A percentile compares a stretch with the other conserved stretches of the same genome.
phyloP scores from a whole-genome alignment of 805 yeast genomes.

The Brettanomyces sp. region DNA sequence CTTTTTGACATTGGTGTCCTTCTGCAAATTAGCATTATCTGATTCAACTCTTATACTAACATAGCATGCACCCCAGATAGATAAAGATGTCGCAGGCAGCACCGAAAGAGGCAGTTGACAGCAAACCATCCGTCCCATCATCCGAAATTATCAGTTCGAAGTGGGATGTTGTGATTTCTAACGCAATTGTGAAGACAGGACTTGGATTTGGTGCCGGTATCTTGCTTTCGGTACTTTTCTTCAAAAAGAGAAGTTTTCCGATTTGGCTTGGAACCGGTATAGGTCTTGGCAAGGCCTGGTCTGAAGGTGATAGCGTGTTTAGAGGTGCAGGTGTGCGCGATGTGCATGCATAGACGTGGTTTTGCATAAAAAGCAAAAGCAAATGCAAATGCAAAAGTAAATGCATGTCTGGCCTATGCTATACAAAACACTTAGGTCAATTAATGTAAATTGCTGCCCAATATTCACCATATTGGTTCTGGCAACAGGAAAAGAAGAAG shows the following conservation, averaged over 20 bases:
- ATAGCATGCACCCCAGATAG: no score
- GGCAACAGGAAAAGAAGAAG: no score
- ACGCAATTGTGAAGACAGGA: constrained; percentile 89
- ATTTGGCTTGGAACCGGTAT: constrained; percentile 97
- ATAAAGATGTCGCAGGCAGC: not conserved
- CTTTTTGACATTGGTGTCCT: no score
- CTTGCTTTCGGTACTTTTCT: constrained; percentile 77
- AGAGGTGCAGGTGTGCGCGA: constrained; percentile 75
- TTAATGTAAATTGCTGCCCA: no score
- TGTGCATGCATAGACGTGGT: constrained; percentile 43
- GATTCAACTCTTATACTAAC: no score
- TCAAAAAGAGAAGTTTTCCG: constrained; percentile 93
- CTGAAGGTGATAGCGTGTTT: constrained; percentile 97
- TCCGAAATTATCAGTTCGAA: constrained; percentile 23
- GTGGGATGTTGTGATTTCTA: constrained; percentile 96
- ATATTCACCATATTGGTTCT: no score
- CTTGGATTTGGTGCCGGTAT: constrained; percentile 97
- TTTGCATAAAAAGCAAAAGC: no score
- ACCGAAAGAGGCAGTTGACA: not conserved
- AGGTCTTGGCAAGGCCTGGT: constrained; percentile 95
- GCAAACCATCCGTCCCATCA: constrained; percentile 11
- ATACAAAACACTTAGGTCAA: no score
- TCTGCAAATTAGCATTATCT: no score
- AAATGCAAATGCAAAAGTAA: no score
- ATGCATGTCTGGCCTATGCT: no score